phyloP scores from a whole-genome alignment of 2,329 filamentous ascomycete species.

The Alternaria longipes region DNA sequence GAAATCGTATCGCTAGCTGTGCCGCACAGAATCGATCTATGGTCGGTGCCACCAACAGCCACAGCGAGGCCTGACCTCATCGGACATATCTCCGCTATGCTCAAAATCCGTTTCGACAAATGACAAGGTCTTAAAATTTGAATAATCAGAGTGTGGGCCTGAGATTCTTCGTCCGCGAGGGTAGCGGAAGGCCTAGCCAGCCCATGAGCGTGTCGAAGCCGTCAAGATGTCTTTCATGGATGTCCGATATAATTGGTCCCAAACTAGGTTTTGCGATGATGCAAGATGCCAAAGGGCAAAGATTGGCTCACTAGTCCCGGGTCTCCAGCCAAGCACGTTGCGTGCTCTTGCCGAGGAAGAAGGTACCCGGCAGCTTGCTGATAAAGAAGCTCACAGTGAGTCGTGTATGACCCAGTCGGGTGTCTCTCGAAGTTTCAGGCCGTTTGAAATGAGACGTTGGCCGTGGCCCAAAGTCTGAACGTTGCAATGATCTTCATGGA shows the following conservation, averaged over 20 bases:
- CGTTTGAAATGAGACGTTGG: neutral
- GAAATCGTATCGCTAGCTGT: slow-evolving; percentile 3
- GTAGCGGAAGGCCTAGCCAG: slow-evolving; percentile 7
- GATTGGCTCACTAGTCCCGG: slow-evolving; percentile 3
- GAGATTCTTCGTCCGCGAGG: neutral
- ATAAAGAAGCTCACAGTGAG: neutral
- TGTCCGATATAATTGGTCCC: slow-evolving; percentile 8
- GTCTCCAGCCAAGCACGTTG: neutral
- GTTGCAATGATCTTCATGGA: slow-evolving; percentile 3
- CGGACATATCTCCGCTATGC: neutral
- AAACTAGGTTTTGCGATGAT: slow-evolving; percentile 11
- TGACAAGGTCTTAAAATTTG: neutral
- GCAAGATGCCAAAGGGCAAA: slow-evolving; percentile 8
- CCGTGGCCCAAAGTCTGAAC: neutral
- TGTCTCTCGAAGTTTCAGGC: slow-evolving; percentile 1
- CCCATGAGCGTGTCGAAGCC: neutral
- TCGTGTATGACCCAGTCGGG: neutral
- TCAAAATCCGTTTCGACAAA: slow-evolving; percentile 1
- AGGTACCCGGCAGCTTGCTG: neutral
- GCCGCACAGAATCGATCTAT: slow-evolving; percentile 2
- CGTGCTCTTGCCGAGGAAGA: neutral
- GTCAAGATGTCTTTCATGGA: slow-evolving; percentile 8
- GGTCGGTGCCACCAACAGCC: slow-evolving; percentile 1
- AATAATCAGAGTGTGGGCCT: neutral
- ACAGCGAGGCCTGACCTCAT: slow-evolving; percentile 4